Base-by-base conservation (phyloP, 768 basidiomycete species). In the Leccinum ochraceum region DNA sequence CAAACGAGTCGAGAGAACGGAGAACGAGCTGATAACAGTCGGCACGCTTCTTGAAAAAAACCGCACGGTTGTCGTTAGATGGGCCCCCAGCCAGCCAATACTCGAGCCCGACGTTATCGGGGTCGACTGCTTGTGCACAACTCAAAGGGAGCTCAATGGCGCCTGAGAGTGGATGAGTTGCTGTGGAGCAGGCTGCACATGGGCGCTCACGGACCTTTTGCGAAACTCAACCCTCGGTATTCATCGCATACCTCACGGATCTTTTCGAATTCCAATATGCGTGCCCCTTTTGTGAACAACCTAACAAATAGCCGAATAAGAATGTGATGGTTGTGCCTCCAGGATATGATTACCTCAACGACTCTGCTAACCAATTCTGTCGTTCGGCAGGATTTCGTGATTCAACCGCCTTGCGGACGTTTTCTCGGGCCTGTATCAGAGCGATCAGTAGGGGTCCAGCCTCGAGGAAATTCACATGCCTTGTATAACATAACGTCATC, bases 401-500 rank as follows among this genome's bases (percentile, higher is more conserved):
- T 69, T 94, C 92, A 26, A 90, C 86, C 32, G 97, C 94, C 70
- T 91, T 92, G 10, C 94, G 89, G 37, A 97, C 81, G 66, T 91
- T 94, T 77, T 99, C 97, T 71, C 92, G 89, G 2, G 96, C 96
- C 93, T 95, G 64, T 20, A 42, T 56, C 53, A 52, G 37, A 28
- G 44, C 14, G 26, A 52, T 60, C 51, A 66, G 42, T 52, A 37
- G 51, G 53, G 53, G 22, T n/a, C 50, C 42, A 39, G 50, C 52
- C 55, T 46, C 17, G 13, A 56, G 58, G 44, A 57, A 49, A 58
- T 57, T 28, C 32, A 65, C 76, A 59, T 66, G 87, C 94, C 81
- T 99, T 99, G 79, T 98, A 98, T 30, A 97, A 75, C 83, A 97
- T 92, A 49, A 99, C 97, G 76, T 99, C 97, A 69, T 98, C 97